Evolutionary conservation across 768 basidiomycete genomes (phyloP), one percentile per base, ranked within the genome.

Genomic region (Favolaschia claudopus): DNA sequence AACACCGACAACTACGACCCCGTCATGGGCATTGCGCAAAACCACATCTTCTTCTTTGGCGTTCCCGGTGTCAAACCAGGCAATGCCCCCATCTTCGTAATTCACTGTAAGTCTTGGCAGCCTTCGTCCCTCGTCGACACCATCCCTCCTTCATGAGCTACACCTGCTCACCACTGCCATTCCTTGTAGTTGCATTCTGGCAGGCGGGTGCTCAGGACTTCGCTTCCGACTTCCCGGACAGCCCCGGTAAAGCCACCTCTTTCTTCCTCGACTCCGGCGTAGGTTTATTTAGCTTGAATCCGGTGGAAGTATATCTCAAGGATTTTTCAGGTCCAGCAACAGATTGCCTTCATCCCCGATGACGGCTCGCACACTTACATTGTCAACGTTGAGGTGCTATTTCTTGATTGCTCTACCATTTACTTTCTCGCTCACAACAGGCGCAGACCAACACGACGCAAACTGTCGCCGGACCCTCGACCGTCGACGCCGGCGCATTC

Each of bases 31-130:
- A 78, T 93, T 33, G 92, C 93, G 10, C 87, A 92, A 66, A 96
- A 96, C 71, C 94, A 96, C 69, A 79, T 96, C 50, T 86, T 89
- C 71, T 95, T 93, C 82, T 77, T 95, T 22, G 79, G 91, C 58
- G 86, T 91, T 2, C 89, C 92, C 9, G 81, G 78, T 22, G 78
- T 82, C 7, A 55, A 84, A n/a, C 82, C 89, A 19, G 93, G 93
- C 12, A 84, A 81, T 36, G 89, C 87, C 3, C 77, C 87, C 50
- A 89, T 95, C 55, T 96, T 92, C 63, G 92, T 95, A 25, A 91
- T 96, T 59, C 94, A 96, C 72, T 96, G 92, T 90, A 67, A 64
- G 89, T 78, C 4, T 10, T n/a, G n/a, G n/a, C n/a, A n/a, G n/a
- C 31, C 31, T 42, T 38, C 43, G 13, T 27, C 24, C 2, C 22